These are phyloP conservation scores for Neurospora hispaniola DNA, from an alignment of 495 filamentous ascomycete species.

Conservation along the genomic window DNA sequence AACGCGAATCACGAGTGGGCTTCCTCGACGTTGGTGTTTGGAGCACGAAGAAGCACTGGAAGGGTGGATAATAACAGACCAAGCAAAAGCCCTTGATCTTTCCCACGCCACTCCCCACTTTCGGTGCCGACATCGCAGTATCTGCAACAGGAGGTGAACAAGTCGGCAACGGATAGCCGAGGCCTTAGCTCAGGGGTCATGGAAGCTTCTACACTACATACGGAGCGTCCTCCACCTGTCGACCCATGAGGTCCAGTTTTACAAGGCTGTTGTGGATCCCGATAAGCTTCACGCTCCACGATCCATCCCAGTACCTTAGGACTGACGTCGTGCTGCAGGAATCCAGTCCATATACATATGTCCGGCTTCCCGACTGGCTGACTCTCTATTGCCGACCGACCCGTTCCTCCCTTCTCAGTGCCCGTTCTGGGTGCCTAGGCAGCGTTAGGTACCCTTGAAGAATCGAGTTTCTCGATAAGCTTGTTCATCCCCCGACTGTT, in stretches of 20 bases:
- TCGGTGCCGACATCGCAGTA: background rate
- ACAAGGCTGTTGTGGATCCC: background rate
- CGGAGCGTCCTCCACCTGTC: background rate
- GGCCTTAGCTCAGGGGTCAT: background rate
- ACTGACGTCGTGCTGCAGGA: background rate
- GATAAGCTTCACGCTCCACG: background rate
- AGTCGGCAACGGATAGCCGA: background rate
- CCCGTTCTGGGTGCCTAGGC: background rate
- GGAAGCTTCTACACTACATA: background rate
- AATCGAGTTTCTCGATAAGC: background rate
- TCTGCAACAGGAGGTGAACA: background rate
- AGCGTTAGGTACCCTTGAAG: background rate
- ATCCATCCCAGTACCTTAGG: background rate
- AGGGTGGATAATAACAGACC: background rate
- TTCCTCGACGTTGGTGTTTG: background rate
- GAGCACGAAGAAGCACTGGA: background rate
- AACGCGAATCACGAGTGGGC: background rate
- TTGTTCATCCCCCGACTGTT: background rate
- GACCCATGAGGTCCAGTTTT: background rate
- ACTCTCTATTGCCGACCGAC: background rate
- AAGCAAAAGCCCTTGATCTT: background rate
- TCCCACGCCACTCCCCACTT: background rate
- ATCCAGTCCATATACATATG: background rate
- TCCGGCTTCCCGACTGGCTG: background rate
- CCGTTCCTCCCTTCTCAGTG: background rate